Base-by-base conservation (phyloP, 176 grass and related monocot genomes). In the Avena sativa region DNA sequence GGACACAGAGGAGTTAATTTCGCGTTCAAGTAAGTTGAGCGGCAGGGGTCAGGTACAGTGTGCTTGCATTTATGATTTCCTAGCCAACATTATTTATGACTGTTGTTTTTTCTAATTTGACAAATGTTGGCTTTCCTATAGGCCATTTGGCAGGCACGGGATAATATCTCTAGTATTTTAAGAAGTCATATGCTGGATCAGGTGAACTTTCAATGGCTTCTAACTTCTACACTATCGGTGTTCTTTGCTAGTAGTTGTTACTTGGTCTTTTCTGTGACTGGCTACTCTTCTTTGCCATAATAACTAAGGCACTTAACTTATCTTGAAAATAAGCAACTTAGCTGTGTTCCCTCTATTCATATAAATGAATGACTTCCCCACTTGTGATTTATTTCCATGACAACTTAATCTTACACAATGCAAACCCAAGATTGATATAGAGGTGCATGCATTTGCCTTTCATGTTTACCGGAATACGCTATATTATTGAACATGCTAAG, bases 291-390 rank as follows among this genome's bases (percentile, higher is more conserved):
- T 74, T 49, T 76, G 14, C 25, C 14, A 11, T 72, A 46, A 72
- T 71, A 72, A 13, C 5, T 10, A 53, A 76, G 17, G 38, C 40
- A 72, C 12, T 47, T 46, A 72, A 69, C 38, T 72, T 21, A 21
- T 73, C n/a, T 73, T 72, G 11, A 73, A 73, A 73, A 73, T 48
- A 48, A 48, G 40, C 19, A 71, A 12, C 38, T 46, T 71, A 72
- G 43, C 40, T 46, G 9, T 11, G 19, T 71, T 71, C 69, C 28
- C 61, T 46, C 69, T 71, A 46, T 71, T 71, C 69, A 71, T 46
- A 46, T 21, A 72, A 47, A 47, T n/a, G 38, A 72, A 21, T 47
- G 52, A 13, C 69, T 72, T 72, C 38, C 40, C 40, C 9, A 46
- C 4, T 46, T 72, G 38, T 72, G 19, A 47, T 12, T 55, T 16